phyloP scores from a whole-genome alignment of 2,329 filamentous ascomycete species.

The Paraphoma sp. region DNA sequence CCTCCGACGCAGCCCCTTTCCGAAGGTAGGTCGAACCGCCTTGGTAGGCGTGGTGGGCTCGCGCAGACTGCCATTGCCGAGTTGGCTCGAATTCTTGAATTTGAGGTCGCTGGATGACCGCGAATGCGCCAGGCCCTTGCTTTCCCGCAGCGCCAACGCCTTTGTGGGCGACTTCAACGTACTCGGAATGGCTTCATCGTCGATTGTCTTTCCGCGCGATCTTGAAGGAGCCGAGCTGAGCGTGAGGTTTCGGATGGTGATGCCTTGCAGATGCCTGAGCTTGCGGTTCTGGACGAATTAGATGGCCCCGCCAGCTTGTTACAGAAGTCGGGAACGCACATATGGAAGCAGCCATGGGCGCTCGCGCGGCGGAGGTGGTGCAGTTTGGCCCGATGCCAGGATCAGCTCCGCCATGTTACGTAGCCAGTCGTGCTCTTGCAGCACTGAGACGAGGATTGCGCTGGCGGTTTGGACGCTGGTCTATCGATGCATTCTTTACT shows the following conservation, averaged over 20 bases:
- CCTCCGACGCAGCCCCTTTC: conserved; percentile 56
- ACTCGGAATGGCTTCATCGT: conserved; percentile 77
- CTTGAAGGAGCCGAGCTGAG: conserved; percentile 62
- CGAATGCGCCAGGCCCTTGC: conserved; percentile 60
- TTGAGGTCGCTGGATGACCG: conserved; percentile 64
- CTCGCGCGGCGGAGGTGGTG: conserved; percentile 34
- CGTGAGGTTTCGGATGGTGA: conserved; percentile 85
- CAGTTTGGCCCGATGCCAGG: conserved; percentile 14
- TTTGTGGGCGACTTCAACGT: conserved; percentile 72
- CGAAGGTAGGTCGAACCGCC: conserved; percentile 40
- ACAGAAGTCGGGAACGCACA: conserved; percentile 23
- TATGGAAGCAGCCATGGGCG: conserved; percentile 48
- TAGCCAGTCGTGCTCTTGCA: conserved; percentile 5
- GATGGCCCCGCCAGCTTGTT: neutral
- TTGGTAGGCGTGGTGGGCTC: conserved; percentile 28
- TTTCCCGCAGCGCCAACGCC: conserved; percentile 61
- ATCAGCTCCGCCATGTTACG: conserved; percentile 34
- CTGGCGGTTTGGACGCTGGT: neutral
- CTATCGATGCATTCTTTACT: conserved; percentile 10
- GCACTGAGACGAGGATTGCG: neutral
- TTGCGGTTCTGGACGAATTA: conserved; percentile 73
- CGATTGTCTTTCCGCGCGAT: conserved; percentile 67
- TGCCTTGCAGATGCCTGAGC: conserved; percentile 83
- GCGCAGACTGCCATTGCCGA: conserved; percentile 29
- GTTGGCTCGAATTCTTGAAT: conserved; percentile 30